Conservation (phyloP, 495 filamentous ascomycete species). For the Aspergillus ostianus region DNA sequence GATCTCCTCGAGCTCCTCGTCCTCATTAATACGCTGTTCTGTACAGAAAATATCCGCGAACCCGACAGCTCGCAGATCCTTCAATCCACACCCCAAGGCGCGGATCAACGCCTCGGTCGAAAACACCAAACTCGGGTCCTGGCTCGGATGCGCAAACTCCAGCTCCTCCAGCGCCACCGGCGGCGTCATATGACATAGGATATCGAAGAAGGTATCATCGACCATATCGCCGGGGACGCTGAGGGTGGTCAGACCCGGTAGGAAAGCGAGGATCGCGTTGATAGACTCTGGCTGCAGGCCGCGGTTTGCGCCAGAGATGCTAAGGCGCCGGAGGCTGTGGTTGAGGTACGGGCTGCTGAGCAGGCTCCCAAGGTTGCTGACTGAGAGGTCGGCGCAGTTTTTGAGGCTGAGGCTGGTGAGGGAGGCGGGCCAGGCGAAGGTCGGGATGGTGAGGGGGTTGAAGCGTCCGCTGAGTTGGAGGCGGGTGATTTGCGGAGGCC, state of each 20-base stretch:
- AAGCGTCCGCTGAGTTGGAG: slow-evolving; percentile 33
- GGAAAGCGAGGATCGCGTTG: slow-evolving; percentile 23
- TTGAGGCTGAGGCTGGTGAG: slow-evolving; percentile 26
- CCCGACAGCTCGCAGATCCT: slow-evolving; percentile 23
- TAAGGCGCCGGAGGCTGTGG: slow-evolving; percentile 25
- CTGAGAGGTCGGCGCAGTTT: slow-evolving; percentile 30
- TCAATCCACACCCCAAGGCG: slow-evolving; percentile 23
- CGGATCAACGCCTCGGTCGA: slow-evolving; percentile 17
- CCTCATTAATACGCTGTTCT: slow-evolving; percentile 18
- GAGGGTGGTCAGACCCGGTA: slow-evolving; percentile 26
- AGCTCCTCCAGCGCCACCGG: slow-evolving; percentile 24
- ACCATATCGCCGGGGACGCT: slow-evolving; percentile 33
- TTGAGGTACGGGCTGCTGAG: slow-evolving; percentile 23
- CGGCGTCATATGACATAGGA: slow-evolving; percentile 17
- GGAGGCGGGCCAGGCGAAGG: slow-evolving; percentile 32
- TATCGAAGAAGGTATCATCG: slow-evolving; percentile 30
- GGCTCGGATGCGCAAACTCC: slow-evolving; percentile 22
- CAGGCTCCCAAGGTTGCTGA: slow-evolving; percentile 21
- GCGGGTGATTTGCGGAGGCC: slow-evolving; percentile 22
- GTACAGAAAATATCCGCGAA: slow-evolving; percentile 23
- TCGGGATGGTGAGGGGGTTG: slow-evolving; percentile 16
- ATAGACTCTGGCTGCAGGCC: slow-evolving; percentile 27
- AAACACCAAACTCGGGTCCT: slow-evolving; percentile 20
- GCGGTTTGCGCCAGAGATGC: slow-evolving; percentile 28
- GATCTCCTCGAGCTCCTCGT: slow-evolving; percentile 27